phyloP scores from a whole-genome alignment of 2,329 filamentous ascomycete genomes.

The Alternaria panax region DNA sequence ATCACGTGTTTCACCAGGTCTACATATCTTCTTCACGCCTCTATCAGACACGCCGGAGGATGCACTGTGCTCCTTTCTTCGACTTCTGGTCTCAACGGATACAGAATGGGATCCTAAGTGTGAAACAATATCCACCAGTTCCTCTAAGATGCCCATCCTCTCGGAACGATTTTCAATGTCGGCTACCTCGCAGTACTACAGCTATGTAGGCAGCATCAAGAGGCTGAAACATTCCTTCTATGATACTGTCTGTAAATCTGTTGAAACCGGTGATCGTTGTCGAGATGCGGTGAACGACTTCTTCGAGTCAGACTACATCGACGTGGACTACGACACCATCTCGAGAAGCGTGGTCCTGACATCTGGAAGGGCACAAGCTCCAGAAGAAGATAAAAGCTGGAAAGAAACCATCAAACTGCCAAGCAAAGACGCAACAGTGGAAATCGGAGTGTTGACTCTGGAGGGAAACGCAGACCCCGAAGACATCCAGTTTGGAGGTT shows the following conservation, averaged over 20 bases:
- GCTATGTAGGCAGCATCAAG: constrained; percentile 65
- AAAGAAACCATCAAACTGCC: constrained; percentile 52
- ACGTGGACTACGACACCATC: constrained; percentile 78
- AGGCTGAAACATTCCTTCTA: constrained; percentile 63
- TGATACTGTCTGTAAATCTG: constrained; percentile 58
- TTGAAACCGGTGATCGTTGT: constrained; percentile 53
- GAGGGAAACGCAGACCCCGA: constrained; percentile 71
- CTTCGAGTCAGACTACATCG: constrained; percentile 67
- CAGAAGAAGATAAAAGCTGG: constrained; percentile 49
- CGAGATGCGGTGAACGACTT: constrained; percentile 57
- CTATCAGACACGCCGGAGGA: constrained; percentile 42
- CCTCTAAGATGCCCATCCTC: constrained; percentile 65
- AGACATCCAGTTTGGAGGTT: constrained; percentile 79
- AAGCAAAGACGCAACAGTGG: constrained; percentile 64
- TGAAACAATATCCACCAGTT: constrained; percentile 61
- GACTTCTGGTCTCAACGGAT: constrained; percentile 61
- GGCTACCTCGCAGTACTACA: constrained; percentile 74
- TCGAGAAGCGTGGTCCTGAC: constrained; percentile 71
- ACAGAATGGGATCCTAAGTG: constrained; percentile 69
- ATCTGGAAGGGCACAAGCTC: constrained; percentile 63
- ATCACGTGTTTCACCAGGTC: constrained; percentile 77
- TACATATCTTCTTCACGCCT: constrained; percentile 82
- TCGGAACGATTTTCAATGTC: constrained; percentile 69
- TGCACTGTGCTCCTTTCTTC: constrained; percentile 65
- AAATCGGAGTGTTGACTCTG: constrained; percentile 79